Evolutionary conservation across 805 yeast species (phyloP).

Genomic region (Candida ipomoeae): DNA sequence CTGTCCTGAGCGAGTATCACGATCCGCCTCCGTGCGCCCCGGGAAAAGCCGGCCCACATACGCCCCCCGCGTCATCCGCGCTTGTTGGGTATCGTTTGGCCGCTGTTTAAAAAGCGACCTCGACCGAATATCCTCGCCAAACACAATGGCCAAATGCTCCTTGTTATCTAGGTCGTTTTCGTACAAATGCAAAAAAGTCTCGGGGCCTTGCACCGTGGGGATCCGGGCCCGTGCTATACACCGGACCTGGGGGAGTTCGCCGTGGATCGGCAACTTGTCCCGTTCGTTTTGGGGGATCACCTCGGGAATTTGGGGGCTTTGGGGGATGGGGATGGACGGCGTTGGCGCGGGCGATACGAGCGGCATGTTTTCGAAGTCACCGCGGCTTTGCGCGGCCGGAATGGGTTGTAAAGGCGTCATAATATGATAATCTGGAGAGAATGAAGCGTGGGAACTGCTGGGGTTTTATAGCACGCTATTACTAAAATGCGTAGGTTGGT

Average conservation of each 20-base stretch:
- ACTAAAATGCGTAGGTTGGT: background rate
- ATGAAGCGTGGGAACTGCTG: too few species aligned
- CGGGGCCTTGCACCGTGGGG: conserved; percentile 94
- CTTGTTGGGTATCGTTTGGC: conserved; percentile 76
- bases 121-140: conserved; percentile 88
- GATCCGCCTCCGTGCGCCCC: conserved; percentile 71
- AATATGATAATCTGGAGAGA: background rate
- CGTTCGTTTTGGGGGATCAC: conserved; percentile 23
- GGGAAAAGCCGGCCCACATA: conserved; percentile 88
- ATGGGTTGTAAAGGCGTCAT: conserved; percentile 11
- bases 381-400: conserved; percentile 5
- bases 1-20: conserved; percentile 35
- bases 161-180: conserved; percentile 81
- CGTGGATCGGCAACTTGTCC: conserved; percentile 42
- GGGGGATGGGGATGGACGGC: conserved; percentile 8
- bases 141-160: conserved; percentile 95
- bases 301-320: conserved; percentile 12
- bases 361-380: conserved; percentile 15
- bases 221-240: conserved; percentile 94
- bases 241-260: conserved; percentile 63
- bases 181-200: conserved; percentile 86
- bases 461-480: background rate
- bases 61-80: conserved; percentile 98
- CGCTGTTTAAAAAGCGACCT: conserved; percentile 60
- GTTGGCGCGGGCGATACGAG: conserved; percentile 18